Base-by-base conservation (phyloP, 75 land plant genomes). In the Cryptomeria japonica region DNA sequence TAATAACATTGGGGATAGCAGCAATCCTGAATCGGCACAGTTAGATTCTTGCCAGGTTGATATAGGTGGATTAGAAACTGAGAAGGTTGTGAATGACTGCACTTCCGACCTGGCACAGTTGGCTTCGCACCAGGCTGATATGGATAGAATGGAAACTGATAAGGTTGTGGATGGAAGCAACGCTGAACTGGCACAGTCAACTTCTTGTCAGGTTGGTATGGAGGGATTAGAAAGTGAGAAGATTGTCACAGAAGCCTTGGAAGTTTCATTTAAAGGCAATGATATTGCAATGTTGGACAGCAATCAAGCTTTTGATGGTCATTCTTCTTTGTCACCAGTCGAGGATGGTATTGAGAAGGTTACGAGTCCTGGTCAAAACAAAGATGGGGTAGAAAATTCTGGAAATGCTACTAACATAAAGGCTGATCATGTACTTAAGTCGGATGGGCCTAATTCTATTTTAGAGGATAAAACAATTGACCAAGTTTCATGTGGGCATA, bases 281-380 rank as follows among this genome's bases (percentile, higher is more conserved):
- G 82, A 82, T 28, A 47, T 82, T 44, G 15, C 39, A 44, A 82
- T 82, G 84, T 82, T 82, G 84, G 84, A 44, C 41, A 41, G 16
- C 31, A 44, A 47, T 44, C 51, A 46, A 31, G 31, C 47, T 82
- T 18, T 10, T 82, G 84, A 46, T 75, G 77, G 38, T 34, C 37
- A 75, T 28, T 25, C 7, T 28, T 75, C 77, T 75, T 75, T 75
- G 3, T 34, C 37, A 34, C 38, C 32, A 75, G 37, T 14, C 15
- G 16, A 75, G 77, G 16, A 75, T 13, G 13, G 37, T 75, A 75
- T 28, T 28, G 84, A 44, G 82, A 79, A 34, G 28, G 77, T 31
- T 11, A 32, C 38, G 38, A 75, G 3, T 75, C 34, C 13, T 34
- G 34, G 37, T 75, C 77, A 79, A 39, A 16, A 79, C 0, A 79